Conservation (phyloP, 352 stramenopile species). For the Phytophthora quininea region DNA sequence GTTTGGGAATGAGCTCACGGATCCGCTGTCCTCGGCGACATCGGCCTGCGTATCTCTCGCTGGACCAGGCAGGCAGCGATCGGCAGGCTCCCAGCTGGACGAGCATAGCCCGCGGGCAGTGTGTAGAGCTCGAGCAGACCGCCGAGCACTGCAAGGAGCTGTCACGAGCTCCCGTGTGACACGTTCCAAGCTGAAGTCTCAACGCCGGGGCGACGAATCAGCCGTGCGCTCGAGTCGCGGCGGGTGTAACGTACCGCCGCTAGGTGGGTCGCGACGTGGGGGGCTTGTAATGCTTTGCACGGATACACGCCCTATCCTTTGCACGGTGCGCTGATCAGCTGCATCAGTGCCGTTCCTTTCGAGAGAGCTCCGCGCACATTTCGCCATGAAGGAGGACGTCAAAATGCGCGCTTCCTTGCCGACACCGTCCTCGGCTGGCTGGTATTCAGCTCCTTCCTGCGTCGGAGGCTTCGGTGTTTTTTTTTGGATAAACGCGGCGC, state of each 20-base stretch:
- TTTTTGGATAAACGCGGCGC: too few species aligned
- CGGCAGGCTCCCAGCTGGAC: constrained; percentile 7
- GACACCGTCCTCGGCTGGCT: too few species aligned
- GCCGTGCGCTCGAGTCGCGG: too few species aligned
- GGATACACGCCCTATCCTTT: background rate
- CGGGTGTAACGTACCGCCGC: background rate
- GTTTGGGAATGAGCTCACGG: constrained; percentile 32
- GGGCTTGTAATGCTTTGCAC: constrained; percentile 2
- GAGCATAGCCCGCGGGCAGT: background rate
- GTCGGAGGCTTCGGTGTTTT: too few species aligned
- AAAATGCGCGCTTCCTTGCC: too few species aligned
- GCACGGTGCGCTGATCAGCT: background rate
- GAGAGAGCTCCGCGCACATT: background rate
- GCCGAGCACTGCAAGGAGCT: constrained; percentile 2
- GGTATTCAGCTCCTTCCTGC: too few species aligned
- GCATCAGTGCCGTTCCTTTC: too few species aligned
- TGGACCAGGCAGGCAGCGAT: constrained; percentile 18
- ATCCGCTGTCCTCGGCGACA: background rate
- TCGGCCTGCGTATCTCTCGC: constrained; percentile 14
- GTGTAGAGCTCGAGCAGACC: constrained; percentile 15
- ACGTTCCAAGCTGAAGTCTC: constrained; percentile 8
- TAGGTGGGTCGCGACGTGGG: background rate
- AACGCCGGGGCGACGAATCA: too few species aligned
- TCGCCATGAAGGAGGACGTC: background rate
- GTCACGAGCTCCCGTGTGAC: constrained; percentile 15